Conservation (phyloP, 768 basidiomycete species). For the Suillus clintonianus region DNA sequence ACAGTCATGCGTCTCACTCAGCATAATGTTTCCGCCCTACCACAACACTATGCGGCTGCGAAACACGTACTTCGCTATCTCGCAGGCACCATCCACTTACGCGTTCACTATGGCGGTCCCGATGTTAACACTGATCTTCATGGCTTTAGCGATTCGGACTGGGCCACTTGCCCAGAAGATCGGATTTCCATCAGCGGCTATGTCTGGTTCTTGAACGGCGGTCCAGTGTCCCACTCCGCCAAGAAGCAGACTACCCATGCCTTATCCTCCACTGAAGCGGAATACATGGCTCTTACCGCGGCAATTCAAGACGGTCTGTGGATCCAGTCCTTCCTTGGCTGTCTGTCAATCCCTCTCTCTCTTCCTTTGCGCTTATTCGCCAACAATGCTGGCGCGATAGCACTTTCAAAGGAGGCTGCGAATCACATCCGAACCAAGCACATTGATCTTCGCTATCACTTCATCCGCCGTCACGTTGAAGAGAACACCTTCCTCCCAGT, state of each 20-base stretch:
- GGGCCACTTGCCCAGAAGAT: too few species aligned
- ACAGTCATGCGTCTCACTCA: too few species aligned
- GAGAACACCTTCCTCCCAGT: accelerated
- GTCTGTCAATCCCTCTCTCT: background rate
- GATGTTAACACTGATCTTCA: background rate
- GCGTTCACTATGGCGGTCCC: too few species aligned
- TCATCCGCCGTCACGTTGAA: background rate
- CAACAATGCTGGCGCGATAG: background rate
- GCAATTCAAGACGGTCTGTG: background rate
- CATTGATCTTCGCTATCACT: background rate
- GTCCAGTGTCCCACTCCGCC: too few species aligned
- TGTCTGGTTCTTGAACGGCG: too few species aligned
- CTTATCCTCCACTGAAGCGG: background rate
- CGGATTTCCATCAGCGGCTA: too few species aligned
- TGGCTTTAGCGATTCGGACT: background rate
- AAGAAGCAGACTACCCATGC: too few species aligned
- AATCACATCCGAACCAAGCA: background rate
- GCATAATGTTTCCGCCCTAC: too few species aligned
- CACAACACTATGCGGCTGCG: accelerated
- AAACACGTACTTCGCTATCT: too few species aligned
- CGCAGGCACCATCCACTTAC: too few species aligned
- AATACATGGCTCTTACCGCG: background rate
- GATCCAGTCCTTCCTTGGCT: background rate
- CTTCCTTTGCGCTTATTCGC: background rate
- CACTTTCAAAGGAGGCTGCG: background rate